A percentile compares a stretch with the other conserved stretches of the same genome.
Evolutionary conservation across 345 rosid genomes (phyloP).

Genomic region (Balakata baccata): DNA sequence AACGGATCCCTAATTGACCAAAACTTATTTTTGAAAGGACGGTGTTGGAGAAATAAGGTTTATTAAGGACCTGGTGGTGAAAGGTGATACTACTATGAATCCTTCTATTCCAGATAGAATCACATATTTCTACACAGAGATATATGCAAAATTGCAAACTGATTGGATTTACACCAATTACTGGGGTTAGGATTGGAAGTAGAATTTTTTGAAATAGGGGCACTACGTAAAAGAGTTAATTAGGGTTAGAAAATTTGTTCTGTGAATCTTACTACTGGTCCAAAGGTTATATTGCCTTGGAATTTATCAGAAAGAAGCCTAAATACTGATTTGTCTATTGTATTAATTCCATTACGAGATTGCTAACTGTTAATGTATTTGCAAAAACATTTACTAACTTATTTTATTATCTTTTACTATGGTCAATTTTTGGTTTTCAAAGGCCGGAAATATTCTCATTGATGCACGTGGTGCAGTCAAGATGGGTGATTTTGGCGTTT

Average conservation of each 20-base stretch:
- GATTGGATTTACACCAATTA: not conserved
- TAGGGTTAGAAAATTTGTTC: not conserved
- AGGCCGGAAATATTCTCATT: slow-evolving; percentile 94
- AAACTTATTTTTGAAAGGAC: not conserved
- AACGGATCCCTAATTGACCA: not conserved
- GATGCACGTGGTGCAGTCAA: slow-evolving; percentile 78
- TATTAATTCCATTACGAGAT: not conserved
- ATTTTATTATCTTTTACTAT: not conserved
- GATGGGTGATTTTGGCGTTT: slow-evolving; percentile 96
- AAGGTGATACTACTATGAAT: not conserved
- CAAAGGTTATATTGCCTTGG: no score
- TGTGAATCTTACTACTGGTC: not conserved
- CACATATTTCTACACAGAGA: not conserved
- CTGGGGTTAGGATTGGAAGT: not conserved
- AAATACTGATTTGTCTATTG: slow-evolving; percentile 7
- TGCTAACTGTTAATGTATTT: slow-evolving; percentile 3
- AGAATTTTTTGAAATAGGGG: not conserved
- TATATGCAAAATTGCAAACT: not conserved
- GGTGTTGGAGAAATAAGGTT: slow-evolving; percentile 1
- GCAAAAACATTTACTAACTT: not conserved
- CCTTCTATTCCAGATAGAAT: slow-evolving; percentile 1
- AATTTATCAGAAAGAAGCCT: not conserved
- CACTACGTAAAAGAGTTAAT: not conserved
- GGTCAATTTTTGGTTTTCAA: slow-evolving; percentile 18
- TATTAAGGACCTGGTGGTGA: not conserved